Evolutionary conservation across 2,329 filamentous ascomycete genomes (phyloP), one percentile per base, ranked within the genome.

Genomic region (Exophiala phaeomuriformis): DNA sequence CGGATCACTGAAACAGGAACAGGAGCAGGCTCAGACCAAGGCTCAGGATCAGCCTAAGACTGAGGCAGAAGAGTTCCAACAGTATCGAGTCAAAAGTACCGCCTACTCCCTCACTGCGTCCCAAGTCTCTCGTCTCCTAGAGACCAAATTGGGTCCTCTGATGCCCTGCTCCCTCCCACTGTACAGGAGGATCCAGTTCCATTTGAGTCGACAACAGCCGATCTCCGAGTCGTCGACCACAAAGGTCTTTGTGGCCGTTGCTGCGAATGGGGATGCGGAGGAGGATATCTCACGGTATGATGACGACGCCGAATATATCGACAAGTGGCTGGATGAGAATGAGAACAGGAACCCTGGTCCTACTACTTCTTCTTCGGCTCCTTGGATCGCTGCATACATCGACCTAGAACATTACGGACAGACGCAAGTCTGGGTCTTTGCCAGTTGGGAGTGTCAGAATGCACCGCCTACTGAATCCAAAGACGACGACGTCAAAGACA

Each of bases 371-470:
- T 4, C 41, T 31, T 8, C 6, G 1, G 6, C n/a, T 31, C 51
- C 48, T 2, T 74, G 72, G 72, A 63, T 73, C 37, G 68, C 65
- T 49, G 70, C 69, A 5, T 64, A 68, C 47, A 67, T 72, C 45
- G 71, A 75, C 64, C 63, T 74, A 3, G 64, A 63, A 49, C 58
- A 62, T 12, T 65, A 68, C 30, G 67, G 66, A 8, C 67, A 72
- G 51, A 73, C 71, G n/a, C 71, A 74, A 53, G 63, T 71, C 19
- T 64, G 68, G 61, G 30, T 71, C 12, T 75, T 71, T 52, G 72
- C 69, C 28, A 72, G 67, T 50, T 65, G 72, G 3, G 71, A 74
- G 58, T 58, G 56, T 28, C 58, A 28, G 40, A 19, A 19, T 19
- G 19, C 36, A 3, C 4, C 36, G 19, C 4, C 33, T 6, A 2